Percentiles rank a stretch among this genome's conserved stretches.
Conservation (phyloP, 345 rosid species). For the Populus davidiana region DNA sequence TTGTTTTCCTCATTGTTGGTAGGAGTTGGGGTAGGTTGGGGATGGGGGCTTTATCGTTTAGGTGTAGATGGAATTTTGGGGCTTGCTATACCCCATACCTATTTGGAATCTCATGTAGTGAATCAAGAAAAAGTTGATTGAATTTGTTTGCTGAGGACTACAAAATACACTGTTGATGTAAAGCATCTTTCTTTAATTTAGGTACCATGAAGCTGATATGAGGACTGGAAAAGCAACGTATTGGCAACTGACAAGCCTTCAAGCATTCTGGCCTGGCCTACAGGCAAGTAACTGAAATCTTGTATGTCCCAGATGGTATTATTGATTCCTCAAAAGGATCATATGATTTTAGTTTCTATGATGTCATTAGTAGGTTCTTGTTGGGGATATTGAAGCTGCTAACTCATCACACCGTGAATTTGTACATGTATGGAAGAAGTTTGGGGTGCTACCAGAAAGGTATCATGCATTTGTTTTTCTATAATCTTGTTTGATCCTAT, state of each 20-base stretch:
- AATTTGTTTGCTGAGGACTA: background rate
- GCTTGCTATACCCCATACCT: background rate
- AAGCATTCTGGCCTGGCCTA: slow-evolving; percentile 99
- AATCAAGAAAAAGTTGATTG: background rate
- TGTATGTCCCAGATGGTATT: background rate
- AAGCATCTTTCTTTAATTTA: slow-evolving; percentile 19
- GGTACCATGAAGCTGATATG: slow-evolving; percentile 99
- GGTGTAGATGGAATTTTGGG: background rate
- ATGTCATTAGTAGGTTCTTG: slow-evolving; percentile 67
- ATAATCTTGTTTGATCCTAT: background rate
- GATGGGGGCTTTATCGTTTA: background rate
- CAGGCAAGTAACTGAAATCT: slow-evolving; percentile 52
- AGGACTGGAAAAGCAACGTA: slow-evolving; percentile 92
- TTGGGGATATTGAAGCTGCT: slow-evolving; percentile 89
- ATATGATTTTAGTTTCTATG: slow-evolving; percentile 23
- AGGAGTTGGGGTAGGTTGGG: background rate
- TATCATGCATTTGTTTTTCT: slow-evolving; percentile 13
- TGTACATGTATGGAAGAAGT: slow-evolving; percentile 75
- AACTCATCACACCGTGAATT: slow-evolving; percentile 90
- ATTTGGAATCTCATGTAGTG: background rate
- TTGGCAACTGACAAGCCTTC: slow-evolving; percentile 99
- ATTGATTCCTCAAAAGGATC: slow-evolving; percentile 7
- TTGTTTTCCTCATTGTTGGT: background rate
- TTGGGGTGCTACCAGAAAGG: slow-evolving; percentile 93
- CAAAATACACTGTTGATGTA: slow-evolving; percentile 5